Conservation (phyloP, 2,329 filamentous ascomycete genomes). For the Diaporthe capsici region DNA sequence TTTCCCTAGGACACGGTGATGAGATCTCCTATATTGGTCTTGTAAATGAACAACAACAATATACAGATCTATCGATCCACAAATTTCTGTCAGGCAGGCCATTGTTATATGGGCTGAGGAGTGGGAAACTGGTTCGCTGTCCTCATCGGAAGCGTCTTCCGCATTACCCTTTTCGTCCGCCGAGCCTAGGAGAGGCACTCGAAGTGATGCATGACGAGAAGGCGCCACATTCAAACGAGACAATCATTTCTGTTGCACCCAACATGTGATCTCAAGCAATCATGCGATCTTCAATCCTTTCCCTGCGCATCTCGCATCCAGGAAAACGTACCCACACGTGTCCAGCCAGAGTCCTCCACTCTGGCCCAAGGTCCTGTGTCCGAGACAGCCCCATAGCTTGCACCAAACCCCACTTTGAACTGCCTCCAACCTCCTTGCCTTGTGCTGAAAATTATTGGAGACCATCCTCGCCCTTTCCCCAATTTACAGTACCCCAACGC, state of each 20-base stretch:
- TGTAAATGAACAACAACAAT: conserved; percentile 33
- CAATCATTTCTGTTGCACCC: background rate
- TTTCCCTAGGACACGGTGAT: background rate
- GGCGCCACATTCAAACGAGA: background rate
- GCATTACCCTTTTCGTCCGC: conserved; percentile 46
- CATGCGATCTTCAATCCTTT: background rate
- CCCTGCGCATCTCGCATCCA: background rate
- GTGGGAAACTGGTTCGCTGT: conserved; percentile 47
- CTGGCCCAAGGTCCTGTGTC: background rate
- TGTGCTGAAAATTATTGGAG: background rate
- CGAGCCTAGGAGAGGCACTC: background rate
- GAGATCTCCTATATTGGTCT: background rate
- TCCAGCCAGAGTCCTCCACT: background rate
- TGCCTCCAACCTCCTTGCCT: background rate
- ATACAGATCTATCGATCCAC: conserved; percentile 25
- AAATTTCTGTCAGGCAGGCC: background rate
- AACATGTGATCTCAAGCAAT: background rate
- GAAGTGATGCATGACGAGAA: background rate
- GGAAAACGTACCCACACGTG: background rate
- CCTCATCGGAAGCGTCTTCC: conserved; percentile 51
- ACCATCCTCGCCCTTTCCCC: background rate
- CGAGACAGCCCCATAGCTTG: background rate
- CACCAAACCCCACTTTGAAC: background rate
- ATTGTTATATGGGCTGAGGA: conserved; percentile 10
- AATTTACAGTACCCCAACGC: background rate